A percentile compares a stretch with the other conserved stretches of the same genome.
Conservation (phyloP, 768 basidiomycete species). For the Thelephora aurantiotincta region DNA sequence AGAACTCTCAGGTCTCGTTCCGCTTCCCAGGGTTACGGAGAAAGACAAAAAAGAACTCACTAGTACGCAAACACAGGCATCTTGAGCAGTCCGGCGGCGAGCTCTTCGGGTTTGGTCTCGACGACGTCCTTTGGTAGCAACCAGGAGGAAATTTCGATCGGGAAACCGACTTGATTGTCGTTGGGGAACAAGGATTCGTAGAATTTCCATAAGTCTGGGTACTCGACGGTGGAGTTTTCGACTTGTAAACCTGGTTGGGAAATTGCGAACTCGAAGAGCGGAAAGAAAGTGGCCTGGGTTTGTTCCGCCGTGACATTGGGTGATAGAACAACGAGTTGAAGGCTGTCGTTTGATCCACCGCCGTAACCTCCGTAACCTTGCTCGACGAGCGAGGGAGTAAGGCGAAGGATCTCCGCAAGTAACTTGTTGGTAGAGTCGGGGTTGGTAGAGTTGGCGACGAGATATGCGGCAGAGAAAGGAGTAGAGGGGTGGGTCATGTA, state of each 20-base stretch:
- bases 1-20: not conserved
- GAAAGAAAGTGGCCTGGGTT: conserved; percentile 20
- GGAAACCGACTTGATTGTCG: conserved; percentile 5
- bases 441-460: conserved; percentile 7
- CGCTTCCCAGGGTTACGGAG: not conserved
- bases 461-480: conserved; percentile 17
- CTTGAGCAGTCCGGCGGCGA: conserved; percentile 8
- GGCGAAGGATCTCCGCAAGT: conserved; percentile 20
- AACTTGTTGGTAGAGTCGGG: conserved; percentile 12
- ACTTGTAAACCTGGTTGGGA: not conserved
- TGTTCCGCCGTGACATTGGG: conserved; percentile 23
- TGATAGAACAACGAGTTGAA: conserved; percentile 16
- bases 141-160: conserved; percentile 9
- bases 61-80: conserved; percentile 1
- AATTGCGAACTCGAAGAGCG: conserved; percentile 18
- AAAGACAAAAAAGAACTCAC: conserved; percentile 5
- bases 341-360: conserved; percentile 7
- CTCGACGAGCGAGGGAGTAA: conserved; percentile 24
- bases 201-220: conserved; percentile 6
- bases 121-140: conserved; percentile 11
- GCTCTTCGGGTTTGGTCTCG: conserved; percentile 6
- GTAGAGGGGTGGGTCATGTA: conserved; percentile 26
- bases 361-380: conserved; percentile 31
- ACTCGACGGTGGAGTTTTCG: conserved; percentile 9
- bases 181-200: conserved; percentile 3